phyloP scores from a whole-genome alignment of 805 yeast genomes.

The Monosporozyma servazzii region DNA sequence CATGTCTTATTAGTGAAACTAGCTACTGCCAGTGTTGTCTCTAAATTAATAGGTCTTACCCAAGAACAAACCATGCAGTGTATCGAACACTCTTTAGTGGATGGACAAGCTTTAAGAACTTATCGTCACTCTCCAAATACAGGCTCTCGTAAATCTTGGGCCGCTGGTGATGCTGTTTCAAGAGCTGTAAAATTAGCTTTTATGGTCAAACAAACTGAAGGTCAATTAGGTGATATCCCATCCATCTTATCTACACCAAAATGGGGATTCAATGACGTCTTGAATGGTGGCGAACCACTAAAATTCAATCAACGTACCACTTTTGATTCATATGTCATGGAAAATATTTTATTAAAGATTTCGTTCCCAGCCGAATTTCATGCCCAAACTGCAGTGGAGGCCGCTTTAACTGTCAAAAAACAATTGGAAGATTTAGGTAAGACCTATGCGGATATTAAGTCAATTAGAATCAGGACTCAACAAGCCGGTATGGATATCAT shows the following conservation, averaged over 20 bases:
- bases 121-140: constrained; percentile 60
- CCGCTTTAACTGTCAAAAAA: constrained; percentile 39
- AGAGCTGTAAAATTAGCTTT: constrained; percentile 50
- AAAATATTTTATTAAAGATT: constrained; percentile 50
- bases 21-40: constrained; percentile 52
- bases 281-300: constrained; percentile 44
- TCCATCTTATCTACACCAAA: constrained; percentile 47
- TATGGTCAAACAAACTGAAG: constrained; percentile 39
- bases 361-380: constrained; percentile 60
- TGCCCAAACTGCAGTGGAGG: constrained; percentile 57
- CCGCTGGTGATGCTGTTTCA: constrained; percentile 55
- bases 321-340: constrained; percentile 53
- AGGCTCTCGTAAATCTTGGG: constrained; percentile 57
- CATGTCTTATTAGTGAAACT: constrained; percentile 52
- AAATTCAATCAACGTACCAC: constrained; percentile 38
- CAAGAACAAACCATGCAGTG: constrained; percentile 47
- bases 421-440: constrained; percentile 34
- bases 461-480: constrained; percentile 45
- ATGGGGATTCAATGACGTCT: constrained; percentile 59
- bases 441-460: constrained; percentile 40
- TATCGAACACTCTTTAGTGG: constrained; percentile 51
- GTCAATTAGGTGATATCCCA: constrained; percentile 44
- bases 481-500: constrained; percentile 54
- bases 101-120: constrained; percentile 50
- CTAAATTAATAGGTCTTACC: constrained; percentile 42